Evolutionary conservation across 768 basidiomycete genomes (phyloP), one percentile per base, ranked within the genome.

Genomic region (Arthromyces matolae): DNA sequence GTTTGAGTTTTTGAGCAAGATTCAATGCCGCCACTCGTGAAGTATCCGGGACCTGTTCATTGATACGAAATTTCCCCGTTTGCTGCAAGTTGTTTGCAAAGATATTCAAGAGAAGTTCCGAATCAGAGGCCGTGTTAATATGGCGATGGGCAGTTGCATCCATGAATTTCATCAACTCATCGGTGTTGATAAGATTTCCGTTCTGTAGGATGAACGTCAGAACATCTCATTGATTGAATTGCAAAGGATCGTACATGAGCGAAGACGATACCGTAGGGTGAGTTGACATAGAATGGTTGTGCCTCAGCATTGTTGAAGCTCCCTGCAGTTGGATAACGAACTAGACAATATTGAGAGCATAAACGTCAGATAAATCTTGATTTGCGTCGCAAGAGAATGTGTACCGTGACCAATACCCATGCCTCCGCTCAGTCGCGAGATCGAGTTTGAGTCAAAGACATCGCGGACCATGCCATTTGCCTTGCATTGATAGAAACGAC

Each of bases 401-500:
- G n/a, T 58, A 95, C 95, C 94, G 66, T 99, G 96, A 0, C 96
- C 96, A 44, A 99, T 82, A 46, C 96, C 96, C 96, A 99, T 99
- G 36, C 88, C 84, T 5, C 96, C 96, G 52, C 88, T 76, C 51
- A 99, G 69, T 51, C 81, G 83, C 33, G 80, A 75, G 47, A 98
- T 71, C 3, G 87, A 79, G 58, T 77, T 79, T 28, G 79, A 73
- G 64, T 98, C 94, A 66, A 98, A 93, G 51, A 98, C 86, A 62
- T 99, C 96, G 42, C 94, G 79, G 58, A 99, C 95, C 96, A 99
- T 98, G 35, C 96, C 96, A 62, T 98, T 99, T 22, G 93, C 92
- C 69, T 99, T 99, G 77, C 93, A 94, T 64, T 99, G 96, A 67
- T 88, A 97, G 63, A 99, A 88, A 35, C 93, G 83, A 22, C 96